Evolutionary conservation across 2,329 filamentous ascomycete genomes (phyloP), one percentile per base, ranked within the genome.

Genomic region (Alternaria ventricosa): DNA sequence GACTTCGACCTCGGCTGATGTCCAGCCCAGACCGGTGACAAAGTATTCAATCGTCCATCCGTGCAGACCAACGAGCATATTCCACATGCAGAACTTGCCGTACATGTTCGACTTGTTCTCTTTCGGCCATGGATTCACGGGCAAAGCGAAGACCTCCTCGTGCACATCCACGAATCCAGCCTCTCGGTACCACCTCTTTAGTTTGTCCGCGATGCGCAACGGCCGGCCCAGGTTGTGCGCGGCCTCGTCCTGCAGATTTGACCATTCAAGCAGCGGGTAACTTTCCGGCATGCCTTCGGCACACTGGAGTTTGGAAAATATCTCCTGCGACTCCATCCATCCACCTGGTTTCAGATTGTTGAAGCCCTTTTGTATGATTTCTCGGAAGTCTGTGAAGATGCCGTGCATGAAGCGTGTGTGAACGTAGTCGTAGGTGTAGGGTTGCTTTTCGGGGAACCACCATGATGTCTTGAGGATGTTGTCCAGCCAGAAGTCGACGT

Each of bases 401-500:
- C 89, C 89, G 3, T 83, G 81, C 78, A 91, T 83, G 69, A 87
- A 81, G 47, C 86, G 84, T 3, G 86, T 84, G 76, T 90, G 88
- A 61, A 91, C 84, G 63, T 86, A 86, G 76, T 90, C 88, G 70
- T 89, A 84, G 67, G 80, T 8, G 11, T 20, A 51, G 9, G 28
- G 13, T 8, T 53, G 71, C 11, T 71, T 62, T 22, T 57, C 60
- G 6, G 83, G 80, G 79, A 87, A 74, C 79, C 86, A 80, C 87
- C 88, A 89, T 59, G 90, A 85, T 10, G 67, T 82, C 2, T 84
- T 81, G 72, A 89, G 87, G 55, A 85, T 84, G 73, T 94, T 91
- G 73, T 93, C 90, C 49, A 94, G 86, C 64, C 88, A 88, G 68
- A 94, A 94, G 65, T 88, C 87, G 13, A 93, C 89, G 66, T 94